Conservation (phyloP, 208 protist genomes). For the Trypanosoma scelopori region DNA sequence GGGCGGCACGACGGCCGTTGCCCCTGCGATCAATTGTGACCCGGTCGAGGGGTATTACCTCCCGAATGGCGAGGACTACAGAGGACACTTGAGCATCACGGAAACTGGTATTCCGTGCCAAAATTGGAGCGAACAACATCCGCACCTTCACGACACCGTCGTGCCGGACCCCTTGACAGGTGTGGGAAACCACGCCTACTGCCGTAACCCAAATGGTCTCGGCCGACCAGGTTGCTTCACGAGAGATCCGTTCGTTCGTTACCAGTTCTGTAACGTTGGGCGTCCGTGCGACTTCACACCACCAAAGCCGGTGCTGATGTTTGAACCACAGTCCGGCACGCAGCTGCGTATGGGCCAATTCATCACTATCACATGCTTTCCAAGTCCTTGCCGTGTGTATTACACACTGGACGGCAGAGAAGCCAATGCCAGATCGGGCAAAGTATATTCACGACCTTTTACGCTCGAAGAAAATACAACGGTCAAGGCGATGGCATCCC, state of each 20-base stretch:
- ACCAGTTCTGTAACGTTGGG: constrained; percentile 58
- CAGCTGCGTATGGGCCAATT: constrained; percentile 19
- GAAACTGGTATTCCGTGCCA: constrained; percentile 51
- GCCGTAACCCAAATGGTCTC: constrained; percentile 60
- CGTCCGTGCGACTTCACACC: constrained; percentile 32
- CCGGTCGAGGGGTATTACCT: constrained; percentile 46
- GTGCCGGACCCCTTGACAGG: constrained; percentile 34
- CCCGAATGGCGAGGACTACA: constrained; percentile 56
- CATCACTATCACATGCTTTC: constrained; percentile 45
- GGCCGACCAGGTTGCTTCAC: constrained; percentile 53
- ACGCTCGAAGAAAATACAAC: constrained; percentile 38
- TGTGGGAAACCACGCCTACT: constrained; percentile 74
- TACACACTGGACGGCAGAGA: constrained; percentile 43
- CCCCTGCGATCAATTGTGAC: background rate
- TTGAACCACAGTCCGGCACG: constrained; percentile 34
- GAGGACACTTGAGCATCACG: constrained; percentile 58
- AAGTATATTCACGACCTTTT: constrained; percentile 31
- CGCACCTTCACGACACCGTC: constrained; percentile 37
- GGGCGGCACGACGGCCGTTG: background rate
- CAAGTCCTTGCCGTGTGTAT: constrained; percentile 53
- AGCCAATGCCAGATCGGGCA: constrained; percentile 18
- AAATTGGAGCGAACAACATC: constrained; percentile 43
- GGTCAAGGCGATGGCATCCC: constrained; percentile 41
- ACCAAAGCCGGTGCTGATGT: constrained; percentile 24
- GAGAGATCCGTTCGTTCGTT: constrained; percentile 37